Conservation (phyloP, 176 grass and related monocot genomes). For the Cenchrus fungigraminus region DNA sequence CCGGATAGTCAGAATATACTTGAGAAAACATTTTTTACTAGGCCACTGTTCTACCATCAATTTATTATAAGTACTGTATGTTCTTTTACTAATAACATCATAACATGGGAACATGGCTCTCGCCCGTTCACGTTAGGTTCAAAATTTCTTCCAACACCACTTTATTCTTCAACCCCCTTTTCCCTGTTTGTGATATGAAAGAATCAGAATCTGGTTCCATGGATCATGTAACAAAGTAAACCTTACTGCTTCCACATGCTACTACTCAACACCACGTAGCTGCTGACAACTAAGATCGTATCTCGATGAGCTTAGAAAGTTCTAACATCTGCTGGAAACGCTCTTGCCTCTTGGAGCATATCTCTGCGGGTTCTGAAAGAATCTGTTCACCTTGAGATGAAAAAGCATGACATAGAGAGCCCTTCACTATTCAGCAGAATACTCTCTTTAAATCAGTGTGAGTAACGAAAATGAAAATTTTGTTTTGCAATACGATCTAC, state of each 20-base stretch:
- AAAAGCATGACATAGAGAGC: neutral
- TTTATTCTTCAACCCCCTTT: constrained; percentile 35
- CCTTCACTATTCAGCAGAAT: neutral
- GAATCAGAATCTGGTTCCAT: constrained; percentile 23
- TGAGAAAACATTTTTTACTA: constrained; percentile 2
- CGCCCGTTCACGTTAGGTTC: neutral
- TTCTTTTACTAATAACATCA: neutral
- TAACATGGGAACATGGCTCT: neutral
- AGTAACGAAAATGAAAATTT: neutral
- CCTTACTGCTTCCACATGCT: neutral
- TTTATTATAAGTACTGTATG: neutral
- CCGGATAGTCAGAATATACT: neutral
- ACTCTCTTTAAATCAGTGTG: neutral
- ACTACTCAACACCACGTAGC: neutral
- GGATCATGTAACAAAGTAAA: neutral
- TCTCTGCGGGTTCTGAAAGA: neutral
- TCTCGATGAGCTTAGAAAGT: neutral
- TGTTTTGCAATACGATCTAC: too few relatives aligned
- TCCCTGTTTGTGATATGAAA: neutral
- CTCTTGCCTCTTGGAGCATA: constrained; percentile 5
- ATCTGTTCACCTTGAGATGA: neutral
- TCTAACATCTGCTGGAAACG: too few relatives aligned
- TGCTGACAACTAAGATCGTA: neutral
- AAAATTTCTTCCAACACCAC: neutral
- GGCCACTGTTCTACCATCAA: neutral